phyloP scores from a whole-genome alignment of 441 rosid species.

The Monsonia emarginata region DNA sequence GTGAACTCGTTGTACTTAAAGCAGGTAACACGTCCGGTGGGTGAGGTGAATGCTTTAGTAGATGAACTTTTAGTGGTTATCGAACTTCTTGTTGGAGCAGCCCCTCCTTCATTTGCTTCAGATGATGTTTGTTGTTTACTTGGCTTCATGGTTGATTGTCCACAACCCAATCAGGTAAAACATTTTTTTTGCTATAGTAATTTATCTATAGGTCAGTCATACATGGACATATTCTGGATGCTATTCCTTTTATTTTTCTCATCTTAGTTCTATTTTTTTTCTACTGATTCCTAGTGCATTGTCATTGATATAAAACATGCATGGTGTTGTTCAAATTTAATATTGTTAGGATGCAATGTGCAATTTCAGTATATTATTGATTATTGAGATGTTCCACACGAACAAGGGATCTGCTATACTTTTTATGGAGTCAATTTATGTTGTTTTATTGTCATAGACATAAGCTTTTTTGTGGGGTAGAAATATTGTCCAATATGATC shows the following conservation, averaged over 20 bases:
- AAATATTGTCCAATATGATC: too few relatives aligned
- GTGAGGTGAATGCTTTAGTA: conserved; percentile 93
- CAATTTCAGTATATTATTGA: background rate
- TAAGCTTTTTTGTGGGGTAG: too few relatives aligned
- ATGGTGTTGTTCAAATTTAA: background rate
- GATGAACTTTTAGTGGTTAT: conserved; percentile 96
- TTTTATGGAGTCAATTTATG: too few relatives aligned
- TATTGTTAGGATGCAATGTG: background rate
- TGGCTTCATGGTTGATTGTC: conserved; percentile 93
- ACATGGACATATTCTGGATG: too few relatives aligned
- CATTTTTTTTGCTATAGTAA: background rate
- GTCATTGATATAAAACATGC: background rate
- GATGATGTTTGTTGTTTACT: conserved; percentile 78
- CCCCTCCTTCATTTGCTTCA: conserved; percentile 61
- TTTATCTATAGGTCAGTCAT: too few relatives aligned
- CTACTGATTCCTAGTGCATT: background rate
- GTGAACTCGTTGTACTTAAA: conserved; percentile 52
- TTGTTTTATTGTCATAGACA: too few relatives aligned
- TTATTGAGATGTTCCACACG: background rate
- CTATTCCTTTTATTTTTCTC: too few relatives aligned
- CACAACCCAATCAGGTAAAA: conserved; percentile 90
- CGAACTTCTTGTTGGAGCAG: conserved; percentile 91
- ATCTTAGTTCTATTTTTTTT: background rate
- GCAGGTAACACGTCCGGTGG: conserved; percentile 59
- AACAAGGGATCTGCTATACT: background rate